These are phyloP conservation scores for Xerocomellus dryophilus DNA, from an alignment of 768 basidiomycete species.

Conservation along the genomic window DNA sequence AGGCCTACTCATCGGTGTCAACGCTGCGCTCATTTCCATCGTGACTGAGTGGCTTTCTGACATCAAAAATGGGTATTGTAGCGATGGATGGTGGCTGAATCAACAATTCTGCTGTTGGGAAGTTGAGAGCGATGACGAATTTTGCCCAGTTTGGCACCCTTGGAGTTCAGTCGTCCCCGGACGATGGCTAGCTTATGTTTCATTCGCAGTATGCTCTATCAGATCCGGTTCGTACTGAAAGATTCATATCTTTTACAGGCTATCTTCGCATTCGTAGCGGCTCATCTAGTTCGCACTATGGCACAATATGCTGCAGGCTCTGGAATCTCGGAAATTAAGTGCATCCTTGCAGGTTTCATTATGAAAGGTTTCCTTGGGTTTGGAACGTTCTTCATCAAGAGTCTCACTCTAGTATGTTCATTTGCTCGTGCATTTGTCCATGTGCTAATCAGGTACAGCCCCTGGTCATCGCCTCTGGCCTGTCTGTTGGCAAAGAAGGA, in stretches of 20 bases:
- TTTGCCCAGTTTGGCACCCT: conserved; percentile 87
- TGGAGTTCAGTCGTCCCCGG: conserved; percentile 76
- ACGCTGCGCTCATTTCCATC: conserved; percentile 94
- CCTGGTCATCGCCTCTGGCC: conserved; percentile 91
- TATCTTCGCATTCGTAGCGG: conserved; percentile 79
- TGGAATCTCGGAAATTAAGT: conserved; percentile 98
- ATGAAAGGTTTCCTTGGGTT: conserved; percentile 94
- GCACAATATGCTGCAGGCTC: conserved; percentile 97
- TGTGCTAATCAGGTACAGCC: conserved; percentile 54
- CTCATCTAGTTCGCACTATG: conserved; percentile 82
- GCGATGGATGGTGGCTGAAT: conserved; percentile 97
- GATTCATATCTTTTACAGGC: conserved; percentile 45
- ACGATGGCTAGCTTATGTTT: conserved; percentile 82
- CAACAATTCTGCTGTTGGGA: conserved; percentile 99
- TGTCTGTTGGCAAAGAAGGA: conserved; percentile 97
- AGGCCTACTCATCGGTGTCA: conserved; percentile 91
- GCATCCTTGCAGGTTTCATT: conserved; percentile 93
- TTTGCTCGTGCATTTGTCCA: neutral
- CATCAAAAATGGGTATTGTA: conserved; percentile 96
- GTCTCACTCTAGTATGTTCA: conserved; percentile 76
- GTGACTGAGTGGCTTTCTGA: conserved; percentile 97
- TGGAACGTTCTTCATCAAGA: conserved; percentile 91
- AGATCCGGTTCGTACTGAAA: neutral
- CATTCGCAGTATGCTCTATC: conserved; percentile 72
- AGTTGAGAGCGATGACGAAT: conserved; percentile 76